A percentile compares a stretch with the other conserved stretches of the same genome.
phyloP scores from a whole-genome alignment of 208 protist genomes.

The Kentomonas sorsogonicus region DNA sequence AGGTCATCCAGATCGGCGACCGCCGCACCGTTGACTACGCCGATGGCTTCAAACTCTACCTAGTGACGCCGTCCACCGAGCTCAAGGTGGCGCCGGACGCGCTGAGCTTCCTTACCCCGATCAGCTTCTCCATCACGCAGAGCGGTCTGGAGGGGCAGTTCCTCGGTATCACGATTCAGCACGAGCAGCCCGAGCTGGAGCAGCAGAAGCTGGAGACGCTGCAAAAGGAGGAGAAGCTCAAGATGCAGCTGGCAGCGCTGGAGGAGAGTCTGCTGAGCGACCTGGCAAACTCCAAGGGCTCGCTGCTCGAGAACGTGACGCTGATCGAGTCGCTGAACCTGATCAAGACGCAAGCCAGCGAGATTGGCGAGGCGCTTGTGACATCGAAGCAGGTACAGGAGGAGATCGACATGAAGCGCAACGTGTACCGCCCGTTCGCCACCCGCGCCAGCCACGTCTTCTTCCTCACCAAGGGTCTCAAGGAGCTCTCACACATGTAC shows the following conservation, averaged over 20 bases:
- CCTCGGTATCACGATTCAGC: slow-evolving; percentile 93
- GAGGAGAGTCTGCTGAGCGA: slow-evolving; percentile 92
- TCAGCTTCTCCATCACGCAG: slow-evolving; percentile 98
- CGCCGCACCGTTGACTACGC: slow-evolving; percentile 95
- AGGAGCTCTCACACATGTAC: slow-evolving; percentile 96
- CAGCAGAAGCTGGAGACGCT: slow-evolving; percentile 90
- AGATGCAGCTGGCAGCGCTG: slow-evolving; percentile 91
- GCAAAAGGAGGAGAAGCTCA: slow-evolving; percentile 94
- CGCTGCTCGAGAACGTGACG: slow-evolving; percentile 94
- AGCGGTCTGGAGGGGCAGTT: slow-evolving; percentile 97
- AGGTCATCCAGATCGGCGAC: slow-evolving; percentile 95
- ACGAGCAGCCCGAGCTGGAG: slow-evolving; percentile 97
- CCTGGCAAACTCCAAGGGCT: slow-evolving; percentile 91
- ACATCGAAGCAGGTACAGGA: slow-evolving; percentile 85
- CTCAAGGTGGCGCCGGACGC: slow-evolving; percentile 91
- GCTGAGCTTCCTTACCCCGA: slow-evolving; percentile 83
- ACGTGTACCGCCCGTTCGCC: slow-evolving; percentile 94
- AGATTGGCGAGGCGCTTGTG: slow-evolving; percentile 83
- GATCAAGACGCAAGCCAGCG: slow-evolving; percentile 93
- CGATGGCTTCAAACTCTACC: slow-evolving; percentile 95
- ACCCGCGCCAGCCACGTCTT: slow-evolving; percentile 85
- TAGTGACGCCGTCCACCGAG: slow-evolving; percentile 90
- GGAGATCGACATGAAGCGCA: slow-evolving; percentile 91
- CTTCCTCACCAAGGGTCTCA: slow-evolving; percentile 90
- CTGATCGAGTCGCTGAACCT: slow-evolving; percentile 93